phyloP scores from a whole-genome alignment of 352 stramenopile genomes.

The Globisporangium nodosum region DNA sequence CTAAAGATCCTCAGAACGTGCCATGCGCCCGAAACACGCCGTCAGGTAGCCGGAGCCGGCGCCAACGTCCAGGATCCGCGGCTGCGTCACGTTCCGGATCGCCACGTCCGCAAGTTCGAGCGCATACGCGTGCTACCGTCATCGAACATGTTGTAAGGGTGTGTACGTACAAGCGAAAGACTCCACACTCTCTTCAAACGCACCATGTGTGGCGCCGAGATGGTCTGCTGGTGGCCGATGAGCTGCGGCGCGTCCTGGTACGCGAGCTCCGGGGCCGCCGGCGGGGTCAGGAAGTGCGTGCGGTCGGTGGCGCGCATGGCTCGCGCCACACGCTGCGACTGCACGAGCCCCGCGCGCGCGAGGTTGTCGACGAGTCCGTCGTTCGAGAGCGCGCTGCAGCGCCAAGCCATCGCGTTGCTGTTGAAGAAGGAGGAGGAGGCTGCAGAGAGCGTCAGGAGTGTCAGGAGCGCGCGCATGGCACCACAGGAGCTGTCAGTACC shows the following conservation, averaged over 20 bases:
- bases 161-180: neutral
- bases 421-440: neutral
- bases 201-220: conserved; percentile 89
- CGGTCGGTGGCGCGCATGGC: conserved; percentile 81
- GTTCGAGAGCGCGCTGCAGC: conserved; percentile 60
- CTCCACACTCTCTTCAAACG: neutral
- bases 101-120: conserved; percentile 72
- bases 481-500: neutral
- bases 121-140: conserved; percentile 60
- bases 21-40: conserved; percentile 87
- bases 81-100: conserved; percentile 24
- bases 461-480: neutral
- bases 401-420: conserved; percentile 45
- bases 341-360: conserved; percentile 52
- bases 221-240: conserved; percentile 83
- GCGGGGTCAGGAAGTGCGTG: conserved; percentile 36
- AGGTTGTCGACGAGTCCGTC: conserved; percentile 74
- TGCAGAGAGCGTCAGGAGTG: neutral
- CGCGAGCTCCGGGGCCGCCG: conserved; percentile 28
- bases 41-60: conserved; percentile 95
- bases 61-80: conserved; percentile 92
- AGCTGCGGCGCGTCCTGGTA: conserved; percentile 82
- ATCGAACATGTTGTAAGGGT: neutral
- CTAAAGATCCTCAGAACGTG: conserved; percentile 16
- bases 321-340: conserved; percentile 47